These are phyloP conservation scores for Fraxinus excelsior DNA, from an alignment of 257 asterid genomes.

Conservation along the genomic window DNA sequence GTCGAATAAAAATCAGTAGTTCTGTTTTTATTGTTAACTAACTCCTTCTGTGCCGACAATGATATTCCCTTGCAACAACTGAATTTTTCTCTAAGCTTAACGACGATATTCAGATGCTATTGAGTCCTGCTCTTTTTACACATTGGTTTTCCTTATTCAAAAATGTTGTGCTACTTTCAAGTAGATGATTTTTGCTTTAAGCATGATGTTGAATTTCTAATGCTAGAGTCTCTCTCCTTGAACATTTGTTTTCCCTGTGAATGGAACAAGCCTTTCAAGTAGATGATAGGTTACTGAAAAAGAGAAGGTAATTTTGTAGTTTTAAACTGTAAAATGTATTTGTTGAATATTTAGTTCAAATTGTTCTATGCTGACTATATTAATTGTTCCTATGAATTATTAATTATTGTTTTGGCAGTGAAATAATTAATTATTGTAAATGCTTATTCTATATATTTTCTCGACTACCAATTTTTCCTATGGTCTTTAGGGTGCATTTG, in stretches of 20 bases:
- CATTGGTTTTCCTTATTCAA: background rate
- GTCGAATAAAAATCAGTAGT: too few relatives aligned
- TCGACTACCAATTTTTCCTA: conserved; percentile 9
- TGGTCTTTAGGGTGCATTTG: conserved; percentile 88
- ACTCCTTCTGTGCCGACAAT: background rate
- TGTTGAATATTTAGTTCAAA: background rate
- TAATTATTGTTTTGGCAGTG: background rate
- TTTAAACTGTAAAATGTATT: background rate
- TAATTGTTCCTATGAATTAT: background rate
- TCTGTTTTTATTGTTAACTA: too few relatives aligned
- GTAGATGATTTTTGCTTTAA: background rate
- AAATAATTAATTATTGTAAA: background rate
- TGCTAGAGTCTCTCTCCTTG: background rate
- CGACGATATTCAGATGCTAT: background rate
- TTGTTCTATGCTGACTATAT: background rate
- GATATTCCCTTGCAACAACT: background rate
- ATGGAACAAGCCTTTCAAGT: background rate
- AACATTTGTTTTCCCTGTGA: background rate
- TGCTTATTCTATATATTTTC: background rate
- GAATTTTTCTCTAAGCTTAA: background rate
- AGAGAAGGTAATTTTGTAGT: background rate
- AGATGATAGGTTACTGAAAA: background rate
- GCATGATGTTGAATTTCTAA: background rate
- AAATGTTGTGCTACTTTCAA: background rate
- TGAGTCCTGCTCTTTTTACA: background rate